Evolutionary conservation across 495 filamentous ascomycete genomes (phyloP), one percentile per base, ranked within the genome.

Genomic region (Xylona heveae): DNA sequence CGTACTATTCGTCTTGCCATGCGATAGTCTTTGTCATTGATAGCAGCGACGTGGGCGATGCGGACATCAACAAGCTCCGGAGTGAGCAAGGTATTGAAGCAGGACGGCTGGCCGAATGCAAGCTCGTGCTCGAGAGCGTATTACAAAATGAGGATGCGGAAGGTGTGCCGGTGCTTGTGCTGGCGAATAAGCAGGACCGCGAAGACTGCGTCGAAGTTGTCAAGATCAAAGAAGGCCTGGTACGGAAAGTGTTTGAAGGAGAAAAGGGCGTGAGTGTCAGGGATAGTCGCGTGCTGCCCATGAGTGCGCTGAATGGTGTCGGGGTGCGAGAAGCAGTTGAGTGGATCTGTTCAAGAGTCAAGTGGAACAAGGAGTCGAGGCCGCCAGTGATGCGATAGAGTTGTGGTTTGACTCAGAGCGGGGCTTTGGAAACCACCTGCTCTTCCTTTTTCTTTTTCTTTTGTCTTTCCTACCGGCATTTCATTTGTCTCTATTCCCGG

Each of bases 121-220:
- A 73, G n/a, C 59, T 81, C 35, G 83, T 94, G 29, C 59, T 94
- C 6, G 84, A 93, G 50, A 66, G 72, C 43, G 84, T 95, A 24
- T 59, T 97, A 42, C 71, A 80, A 52, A 66, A 78, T 52, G 62
- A 71, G 19, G 80, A 88, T 43, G 79, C 85, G 9, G 77, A 77
- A 31, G 83, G 84, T 3, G 81, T 97, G 34, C 88, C 88, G 17
- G 61, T 97, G 40, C 57, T 97, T 24, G 80, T 97, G 28, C 53
- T 97, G 38, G 88, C 88, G 24, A 97, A 97, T 48, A 97, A 97
- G 50, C 88, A 97, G 52, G 88, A 97, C 51, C 61, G 85, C 2
- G 88, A 97, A 47, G 90, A 95, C 50, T 93, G 85, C 42, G 77
- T 95, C 28, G 90, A 97, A 59, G 90, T 94, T 2, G 83, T 94